Evolutionary conservation across 2,329 filamentous ascomycete genomes (phyloP).

Genomic region (Colletotrichum sp.): DNA sequence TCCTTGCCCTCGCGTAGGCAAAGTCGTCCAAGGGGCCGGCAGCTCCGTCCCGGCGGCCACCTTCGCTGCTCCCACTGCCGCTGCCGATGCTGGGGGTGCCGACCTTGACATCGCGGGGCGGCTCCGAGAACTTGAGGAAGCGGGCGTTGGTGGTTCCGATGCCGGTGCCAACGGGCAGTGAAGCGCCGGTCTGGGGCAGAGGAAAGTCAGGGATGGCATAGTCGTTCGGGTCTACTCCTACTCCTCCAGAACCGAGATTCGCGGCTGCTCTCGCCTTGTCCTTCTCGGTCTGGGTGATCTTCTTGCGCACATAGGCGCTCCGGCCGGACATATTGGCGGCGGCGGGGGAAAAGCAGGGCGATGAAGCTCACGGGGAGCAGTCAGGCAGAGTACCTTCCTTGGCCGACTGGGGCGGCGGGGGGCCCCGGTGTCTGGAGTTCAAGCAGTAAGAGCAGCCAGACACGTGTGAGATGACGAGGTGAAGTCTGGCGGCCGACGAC

Average conservation of each 20-base stretch:
- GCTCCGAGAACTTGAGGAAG: conserved; percentile 51
- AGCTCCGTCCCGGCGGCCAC: conserved; percentile 33
- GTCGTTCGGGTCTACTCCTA: conserved; percentile 39
- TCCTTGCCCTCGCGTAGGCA: conserved; percentile 46
- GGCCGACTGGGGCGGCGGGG: neutral
- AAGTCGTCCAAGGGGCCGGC: conserved; percentile 44
- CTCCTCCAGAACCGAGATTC: conserved; percentile 28
- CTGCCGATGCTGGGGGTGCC: conserved; percentile 37
- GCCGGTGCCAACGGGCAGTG: conserved; percentile 35
- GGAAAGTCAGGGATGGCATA: conserved; percentile 40
- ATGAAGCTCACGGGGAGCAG: neutral
- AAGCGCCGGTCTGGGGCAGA: conserved; percentile 37
- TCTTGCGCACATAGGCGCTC: conserved; percentile 64
- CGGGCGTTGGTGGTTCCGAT: conserved; percentile 48
- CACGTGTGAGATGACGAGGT: neutral
- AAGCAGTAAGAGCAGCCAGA: neutral
- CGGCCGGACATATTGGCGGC: conserved; percentile 56
- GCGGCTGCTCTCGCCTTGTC: conserved; percentile 40
- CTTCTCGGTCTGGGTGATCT: conserved; percentile 54
- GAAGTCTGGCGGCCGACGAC: neutral
- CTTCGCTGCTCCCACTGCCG: conserved; percentile 42
- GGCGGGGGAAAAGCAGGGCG: neutral
- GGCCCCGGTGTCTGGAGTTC: neutral
- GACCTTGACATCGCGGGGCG: conserved; percentile 32
- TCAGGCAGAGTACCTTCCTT: neutral